Evolutionary conservation across 257 asterid genomes (phyloP).

Genomic region (Nicotiana paniculata): DNA sequence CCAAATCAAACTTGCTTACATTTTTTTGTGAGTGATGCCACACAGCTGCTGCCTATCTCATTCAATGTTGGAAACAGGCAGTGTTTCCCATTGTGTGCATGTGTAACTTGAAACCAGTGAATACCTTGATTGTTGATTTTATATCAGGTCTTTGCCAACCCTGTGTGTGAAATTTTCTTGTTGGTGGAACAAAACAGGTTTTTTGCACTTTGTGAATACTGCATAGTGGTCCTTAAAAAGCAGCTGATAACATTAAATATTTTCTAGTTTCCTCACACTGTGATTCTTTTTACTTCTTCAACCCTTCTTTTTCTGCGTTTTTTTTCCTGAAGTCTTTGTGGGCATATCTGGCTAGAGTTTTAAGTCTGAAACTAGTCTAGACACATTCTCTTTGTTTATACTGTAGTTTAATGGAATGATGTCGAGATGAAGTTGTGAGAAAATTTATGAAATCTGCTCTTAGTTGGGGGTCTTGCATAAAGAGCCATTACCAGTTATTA

Average conservation of each 20-base stretch:
- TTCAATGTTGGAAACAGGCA: neutral
- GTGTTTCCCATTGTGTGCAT: neutral
- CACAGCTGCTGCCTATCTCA: neutral
- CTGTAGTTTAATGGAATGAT: neutral
- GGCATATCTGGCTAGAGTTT: neutral
- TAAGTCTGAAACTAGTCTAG: neutral
- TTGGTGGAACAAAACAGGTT: neutral
- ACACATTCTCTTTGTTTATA: neutral
- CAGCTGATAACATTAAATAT: neutral
- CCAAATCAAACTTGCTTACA: neutral
- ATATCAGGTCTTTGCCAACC: neutral
- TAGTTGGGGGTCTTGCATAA: neutral
- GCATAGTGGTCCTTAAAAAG: neutral
- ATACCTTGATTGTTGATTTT: neutral
- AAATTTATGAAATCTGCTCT: neutral
- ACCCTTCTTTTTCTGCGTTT: neutral
- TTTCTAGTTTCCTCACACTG: neutral
- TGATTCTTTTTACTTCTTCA: neutral
- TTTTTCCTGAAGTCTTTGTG: neutral
- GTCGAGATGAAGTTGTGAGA: neutral
- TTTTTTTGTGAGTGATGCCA: neutral
- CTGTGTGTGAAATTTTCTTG: neutral
- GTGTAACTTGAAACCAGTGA: conserved; percentile 2
- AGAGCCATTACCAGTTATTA: neutral
- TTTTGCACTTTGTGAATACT: neutral